Conservation (phyloP, 176 grass and related monocot genomes). For the Musa acuminata region DNA sequence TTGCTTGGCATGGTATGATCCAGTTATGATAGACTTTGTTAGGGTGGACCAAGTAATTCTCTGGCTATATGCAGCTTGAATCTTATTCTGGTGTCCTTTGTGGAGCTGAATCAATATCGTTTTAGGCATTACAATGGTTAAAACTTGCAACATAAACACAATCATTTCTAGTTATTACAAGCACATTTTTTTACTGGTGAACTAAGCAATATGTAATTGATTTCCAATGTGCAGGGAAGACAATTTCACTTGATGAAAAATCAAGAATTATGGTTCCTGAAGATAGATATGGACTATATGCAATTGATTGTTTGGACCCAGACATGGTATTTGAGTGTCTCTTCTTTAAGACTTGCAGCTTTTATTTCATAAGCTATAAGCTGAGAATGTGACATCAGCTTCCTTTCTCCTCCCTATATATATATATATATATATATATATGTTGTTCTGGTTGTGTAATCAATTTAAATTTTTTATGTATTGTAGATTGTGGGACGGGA, state of each 20-base stretch:
- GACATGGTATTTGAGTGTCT: slow-evolving; percentile 51
- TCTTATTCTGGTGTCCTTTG: background rate
- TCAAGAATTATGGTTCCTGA: slow-evolving; percentile 63
- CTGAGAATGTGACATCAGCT: background rate
- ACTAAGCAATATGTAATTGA: background rate
- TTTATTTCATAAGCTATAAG: background rate
- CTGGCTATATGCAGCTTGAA: too few species aligned
- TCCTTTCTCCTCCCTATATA: background rate
- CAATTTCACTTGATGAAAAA: slow-evolving; percentile 72
- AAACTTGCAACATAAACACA: background rate
- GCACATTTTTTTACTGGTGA: background rate
- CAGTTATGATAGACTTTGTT: too few species aligned
- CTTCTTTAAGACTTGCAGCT: slow-evolving; percentile 12
- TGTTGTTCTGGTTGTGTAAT: slow-evolving; percentile 12
- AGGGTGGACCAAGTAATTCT: too few species aligned
- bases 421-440: background rate
- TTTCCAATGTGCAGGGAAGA: slow-evolving; percentile 47
- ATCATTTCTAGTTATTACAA: background rate
- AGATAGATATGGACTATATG: slow-evolving; percentile 81
- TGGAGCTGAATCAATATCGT: background rate
- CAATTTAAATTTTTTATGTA: slow-evolving; percentile 11
- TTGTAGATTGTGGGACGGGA: slow-evolving; percentile 64
- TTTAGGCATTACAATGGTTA: background rate
- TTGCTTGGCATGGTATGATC: too few species aligned
- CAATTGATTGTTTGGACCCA: slow-evolving; percentile 78